Conservation (phyloP, 352 stramenopile genomes). For the Phytopythium boreale region DNA sequence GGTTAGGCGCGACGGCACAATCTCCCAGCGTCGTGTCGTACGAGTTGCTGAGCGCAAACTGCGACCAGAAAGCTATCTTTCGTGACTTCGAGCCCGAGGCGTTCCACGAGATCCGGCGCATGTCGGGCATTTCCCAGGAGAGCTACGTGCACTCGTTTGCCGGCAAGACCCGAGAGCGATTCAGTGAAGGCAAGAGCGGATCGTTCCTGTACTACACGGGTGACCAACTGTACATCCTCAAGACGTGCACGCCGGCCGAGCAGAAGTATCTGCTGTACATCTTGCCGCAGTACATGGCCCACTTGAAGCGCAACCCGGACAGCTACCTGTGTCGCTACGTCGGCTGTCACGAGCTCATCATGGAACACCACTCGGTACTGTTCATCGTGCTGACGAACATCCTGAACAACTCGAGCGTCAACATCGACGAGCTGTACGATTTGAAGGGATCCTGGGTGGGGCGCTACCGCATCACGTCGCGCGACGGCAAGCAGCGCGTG, state of each 20-base stretch:
- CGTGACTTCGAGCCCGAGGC: conserved; percentile 79
- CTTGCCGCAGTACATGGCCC: conserved; percentile 83
- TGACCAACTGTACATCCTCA: conserved; percentile 88
- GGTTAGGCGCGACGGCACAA: conserved; percentile 40
- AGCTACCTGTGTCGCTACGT: conserved; percentile 88
- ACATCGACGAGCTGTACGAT: conserved; percentile 88
- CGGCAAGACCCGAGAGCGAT: conserved; percentile 79
- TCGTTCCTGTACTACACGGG: conserved; percentile 90
- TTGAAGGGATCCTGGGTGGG: conserved; percentile 91
- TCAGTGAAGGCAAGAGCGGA: conserved; percentile 87
- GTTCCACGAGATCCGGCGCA: conserved; percentile 77
- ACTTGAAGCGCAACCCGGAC: conserved; percentile 78
- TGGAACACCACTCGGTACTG: conserved; percentile 80
- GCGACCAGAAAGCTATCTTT: conserved; percentile 70
- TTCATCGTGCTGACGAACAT: conserved; percentile 91
- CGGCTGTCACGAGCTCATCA: conserved; percentile 85
- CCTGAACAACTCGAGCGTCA: conserved; percentile 79
- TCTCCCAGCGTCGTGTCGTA: conserved; percentile 61
- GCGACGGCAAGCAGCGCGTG: conserved; percentile 65
- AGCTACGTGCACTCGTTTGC: conserved; percentile 78
- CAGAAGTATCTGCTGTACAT: conserved; percentile 86
- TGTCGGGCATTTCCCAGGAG: conserved; percentile 76
- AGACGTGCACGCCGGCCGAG: conserved; percentile 83
- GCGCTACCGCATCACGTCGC: conserved; percentile 58
- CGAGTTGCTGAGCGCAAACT: conserved; percentile 61